Evolutionary conservation across 805 yeast genomes (phyloP), one percentile per base, ranked within the genome.

Genomic region (Candida morakotiae): DNA sequence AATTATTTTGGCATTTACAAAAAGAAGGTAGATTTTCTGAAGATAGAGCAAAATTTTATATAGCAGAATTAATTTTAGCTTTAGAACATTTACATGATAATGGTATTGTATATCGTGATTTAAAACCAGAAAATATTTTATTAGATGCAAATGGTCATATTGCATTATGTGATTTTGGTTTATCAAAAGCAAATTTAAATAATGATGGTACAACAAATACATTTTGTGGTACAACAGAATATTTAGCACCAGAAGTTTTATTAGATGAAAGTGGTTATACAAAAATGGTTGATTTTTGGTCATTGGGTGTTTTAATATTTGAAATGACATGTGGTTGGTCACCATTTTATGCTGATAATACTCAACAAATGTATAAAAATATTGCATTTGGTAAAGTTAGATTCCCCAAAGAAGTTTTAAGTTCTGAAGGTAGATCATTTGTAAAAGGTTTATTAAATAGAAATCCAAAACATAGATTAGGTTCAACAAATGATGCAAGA

Each of bases 241-340:
- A 93, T 60, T 72, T 93, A 45, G 98, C 98, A 0, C 98, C 98
- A 2, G 98, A 93, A 62, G 94, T 93, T 13, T 71, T 93, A 48
- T 71, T 93, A 37, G 98, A 93, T 64, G 98, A 93, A 61, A 77
- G 86, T 38, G 98, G 98, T 13, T 93, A 93, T 66, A 93, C 98
- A 26, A 88, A 89, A 62, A 91, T 93, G 98, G 98, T 93, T 43
- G 98, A 93, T 61, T 93, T 93, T 53, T 93, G 98, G 98, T 89
- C 98, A 2, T 68, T 93, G 41, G 98, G 98, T 42, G 98, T 93
- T 18, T 69, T 93, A 41, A 88, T 93, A 31, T 93, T 93, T 62
- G 98, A 93, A 67, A 93, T 93, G 98, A 89, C 98, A 62, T 93
- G 98, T 67, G 98, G 98, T 35, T 93, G 98, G 98, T 85, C 96